Evolutionary conservation across 1,284 basidiomycete genomes (phyloP), one percentile per base, ranked within the genome.

Genomic region (Cutaneotrichosporon sp.): DNA sequence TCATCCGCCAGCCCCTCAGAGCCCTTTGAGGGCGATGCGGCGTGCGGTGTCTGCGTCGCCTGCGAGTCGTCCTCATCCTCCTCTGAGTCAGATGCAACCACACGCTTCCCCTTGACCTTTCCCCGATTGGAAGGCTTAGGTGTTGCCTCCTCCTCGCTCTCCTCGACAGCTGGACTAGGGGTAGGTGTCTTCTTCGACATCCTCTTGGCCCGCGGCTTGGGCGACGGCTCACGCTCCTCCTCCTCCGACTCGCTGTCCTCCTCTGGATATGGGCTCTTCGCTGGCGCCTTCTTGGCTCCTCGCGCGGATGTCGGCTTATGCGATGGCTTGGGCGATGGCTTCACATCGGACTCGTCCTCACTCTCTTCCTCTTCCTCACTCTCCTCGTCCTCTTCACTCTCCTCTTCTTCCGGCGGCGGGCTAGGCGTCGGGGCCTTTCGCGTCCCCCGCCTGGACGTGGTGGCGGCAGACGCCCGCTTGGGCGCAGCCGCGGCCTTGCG

Each of bases 301-400:
- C n/a, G n/a, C n/a, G n/a, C n/a, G n/a, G n/a, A n/a, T n/a, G n/a
- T n/a, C n/a, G n/a, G n/a, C n/a, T n/a, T n/a, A n/a, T n/a, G n/a
- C n/a, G n/a, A n/a, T 31, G 29, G 29, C 29, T 31, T 31, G 29
- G 29, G 29, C 10, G 29, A 9, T 31, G 29, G 29, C 29, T 55
- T 51, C 5, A 47, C 49, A 14, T 53, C 53, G 2, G 43, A 51
- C n/a, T 50, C 53, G 5, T 58, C 63, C 4, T 61, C 59, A 1
- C 53, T 45, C 2, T 56, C 48, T 17, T 54, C 51, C 5, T 52
- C 48, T 16, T 53, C 52, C 5, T n/a, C n/a, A n/a, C n/a, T n/a
- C n/a, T 31, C 29, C 29, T 50, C 53, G 16, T 51, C 52, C 5
- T 59, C 63, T 3, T 60, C 58, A 0, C 55, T 47, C 1, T 57